Base-by-base conservation (phyloP, 2,329 filamentous ascomycete species). In the Colletotrichum melonis region DNA sequence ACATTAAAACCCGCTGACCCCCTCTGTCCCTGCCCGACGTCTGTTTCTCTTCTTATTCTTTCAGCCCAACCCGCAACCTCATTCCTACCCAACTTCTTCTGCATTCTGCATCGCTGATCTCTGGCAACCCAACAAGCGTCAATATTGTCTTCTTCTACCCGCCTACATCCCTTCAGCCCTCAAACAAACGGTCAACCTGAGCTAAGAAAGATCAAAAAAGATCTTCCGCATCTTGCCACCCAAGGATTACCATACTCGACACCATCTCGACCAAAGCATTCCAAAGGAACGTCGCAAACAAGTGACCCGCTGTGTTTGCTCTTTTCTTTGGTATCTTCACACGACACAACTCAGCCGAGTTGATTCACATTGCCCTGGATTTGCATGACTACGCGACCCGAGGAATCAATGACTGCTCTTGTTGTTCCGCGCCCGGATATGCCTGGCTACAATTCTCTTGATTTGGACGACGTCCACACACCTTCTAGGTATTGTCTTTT, bases 401-500 rank as follows among this genome's bases (percentile, higher is more conserved):
- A 79, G 84, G 83, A 85, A 81, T 84, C 81, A 81, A 88, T 88
- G 86, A 85, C 86, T 84, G 82, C 85, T 80, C 81, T 87, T 82
- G 82, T 85, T 81, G 81, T 85, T 81, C 79, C 86, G 78, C 85
- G 83, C 80, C 82, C 81, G 84, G 85, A 84, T 78, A 89, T 90
- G 88, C 84, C 88, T 80, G 85, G 85, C 82, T 89, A 85, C 85
- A 88, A 84, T 79, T 84, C 85, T 78, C 80, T 86, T 82, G 88
- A 90, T 80, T 86, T 89, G 83, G 88, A 89, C 81, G 88, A 90
- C 83, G 87, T 89, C 83, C 86, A 89, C 80, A 88, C 87, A 79
- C 86, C 89, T 80, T 86, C 88, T 85, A 91, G 89, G 89, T 91
- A 91, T 84, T 89, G 87, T 85, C 86, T 86, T 86, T 85, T 81